A percentile compares a stretch with the other conserved stretches of the same genome.
These are phyloP conservation scores for Ustilago xerochloae DNA, from an alignment of 1,284 basidiomycete genomes.

Conservation along the genomic window DNA sequence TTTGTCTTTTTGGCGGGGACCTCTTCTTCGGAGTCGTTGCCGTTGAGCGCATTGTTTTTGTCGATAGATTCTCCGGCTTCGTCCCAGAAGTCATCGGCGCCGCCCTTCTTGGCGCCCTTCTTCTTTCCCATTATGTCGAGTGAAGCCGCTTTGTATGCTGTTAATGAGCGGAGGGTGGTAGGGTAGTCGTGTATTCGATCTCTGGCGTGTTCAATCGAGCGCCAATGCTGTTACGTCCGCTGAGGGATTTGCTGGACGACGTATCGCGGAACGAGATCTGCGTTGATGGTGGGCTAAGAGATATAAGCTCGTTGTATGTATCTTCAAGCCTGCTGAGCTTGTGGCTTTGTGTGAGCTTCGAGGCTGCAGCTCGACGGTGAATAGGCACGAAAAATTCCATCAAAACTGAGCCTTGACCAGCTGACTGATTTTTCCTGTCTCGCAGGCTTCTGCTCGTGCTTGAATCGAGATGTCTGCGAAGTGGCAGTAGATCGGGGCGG, in stretches of 20 bases:
- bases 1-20: slow-evolving; percentile 28
- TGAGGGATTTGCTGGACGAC: background rate
- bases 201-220: slow-evolving; percentile 7
- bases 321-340: background rate
- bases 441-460: too few species aligned
- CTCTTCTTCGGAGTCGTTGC: slow-evolving; percentile 18
- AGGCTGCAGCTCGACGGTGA: background rate
- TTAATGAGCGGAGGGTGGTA: background rate
- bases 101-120: slow-evolving; percentile 61
- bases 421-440: background rate
- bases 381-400: background rate
- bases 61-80: slow-evolving; percentile 55
- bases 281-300: background rate
- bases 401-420: slow-evolving; percentile 1
- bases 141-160: slow-evolving; percentile 7
- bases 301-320: background rate
- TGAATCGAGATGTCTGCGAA: background rate
- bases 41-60: slow-evolving; percentile 25
- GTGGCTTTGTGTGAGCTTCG: too few species aligned
- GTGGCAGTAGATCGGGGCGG: background rate
- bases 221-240: slow-evolving; percentile 7
- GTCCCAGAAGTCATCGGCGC: slow-evolving; percentile 61
- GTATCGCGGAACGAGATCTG: background rate
- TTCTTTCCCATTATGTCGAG: slow-evolving; percentile 59
- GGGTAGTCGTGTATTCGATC: background rate